Evolutionary conservation across 176 grass and related monocot genomes (phyloP).

Genomic region (Chloris gayana): DNA sequence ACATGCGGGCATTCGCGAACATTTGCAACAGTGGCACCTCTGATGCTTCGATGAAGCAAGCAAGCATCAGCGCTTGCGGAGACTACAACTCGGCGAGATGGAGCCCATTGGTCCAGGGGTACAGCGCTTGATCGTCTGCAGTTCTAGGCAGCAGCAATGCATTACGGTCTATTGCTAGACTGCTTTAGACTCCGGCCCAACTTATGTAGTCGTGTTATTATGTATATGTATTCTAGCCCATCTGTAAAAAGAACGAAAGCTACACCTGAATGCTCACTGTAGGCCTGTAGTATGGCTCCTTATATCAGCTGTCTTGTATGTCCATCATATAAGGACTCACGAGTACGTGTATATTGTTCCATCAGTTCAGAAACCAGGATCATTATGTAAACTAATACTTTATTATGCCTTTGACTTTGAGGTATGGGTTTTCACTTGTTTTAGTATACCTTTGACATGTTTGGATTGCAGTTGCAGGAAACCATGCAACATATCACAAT

Average conservation of each 20-base stretch:
- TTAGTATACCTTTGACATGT: no score
- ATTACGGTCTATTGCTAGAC: background rate
- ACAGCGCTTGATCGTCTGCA: slow-evolving; percentile 65
- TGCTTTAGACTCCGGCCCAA: background rate
- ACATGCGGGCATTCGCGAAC: slow-evolving; percentile 77
- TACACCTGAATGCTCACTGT: no score
- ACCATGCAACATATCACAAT: no score
- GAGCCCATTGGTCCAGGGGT: slow-evolving; percentile 52
- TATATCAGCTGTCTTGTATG: no score
- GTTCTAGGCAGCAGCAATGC: background rate
- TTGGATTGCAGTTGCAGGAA: no score
- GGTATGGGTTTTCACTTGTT: no score
- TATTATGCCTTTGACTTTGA: no score
- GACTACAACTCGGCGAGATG: slow-evolving; percentile 52
- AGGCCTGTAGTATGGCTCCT: no score
- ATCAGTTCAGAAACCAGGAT: no score
- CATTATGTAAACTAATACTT: no score
- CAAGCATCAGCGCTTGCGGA: slow-evolving; percentile 46
- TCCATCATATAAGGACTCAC: no score
- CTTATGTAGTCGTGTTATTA: slow-evolving; percentile 9
- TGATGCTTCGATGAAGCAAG: slow-evolving; percentile 50
- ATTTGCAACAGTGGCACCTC: slow-evolving; percentile 68
- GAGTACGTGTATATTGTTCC: no score
- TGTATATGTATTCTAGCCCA: background rate
- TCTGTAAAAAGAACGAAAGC: background rate